A percentile compares a stretch with the other conserved stretches of the same genome.
Evolutionary conservation across 306 rosid genomes (phyloP).

Genomic region (Rubus idaeus): DNA sequence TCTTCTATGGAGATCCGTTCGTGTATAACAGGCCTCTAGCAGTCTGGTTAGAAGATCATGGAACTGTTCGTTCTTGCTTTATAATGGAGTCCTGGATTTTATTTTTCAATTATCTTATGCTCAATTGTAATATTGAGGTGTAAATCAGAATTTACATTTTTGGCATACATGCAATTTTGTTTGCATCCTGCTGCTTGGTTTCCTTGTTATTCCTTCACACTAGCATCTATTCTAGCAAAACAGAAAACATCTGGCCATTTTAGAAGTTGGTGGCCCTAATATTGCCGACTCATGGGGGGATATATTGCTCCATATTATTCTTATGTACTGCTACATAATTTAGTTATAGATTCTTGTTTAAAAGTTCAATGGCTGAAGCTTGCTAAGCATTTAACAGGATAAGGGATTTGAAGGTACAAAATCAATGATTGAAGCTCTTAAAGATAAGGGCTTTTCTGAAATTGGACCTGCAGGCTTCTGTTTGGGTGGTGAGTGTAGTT

Average conservation of each 20-base stretch:
- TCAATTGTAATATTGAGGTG: neutral
- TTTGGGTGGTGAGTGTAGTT: conserved; percentile 62
- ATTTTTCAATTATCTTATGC: neutral
- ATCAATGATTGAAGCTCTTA: conserved; percentile 48
- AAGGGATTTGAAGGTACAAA: conserved; percentile 56
- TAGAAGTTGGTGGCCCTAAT: neutral
- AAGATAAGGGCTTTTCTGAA: conserved; percentile 47
- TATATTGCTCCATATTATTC: no score
- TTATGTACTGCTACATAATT: neutral
- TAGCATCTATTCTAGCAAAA: neutral
- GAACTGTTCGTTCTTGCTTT: conserved; percentile 39
- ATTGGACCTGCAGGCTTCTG: conserved; percentile 70
- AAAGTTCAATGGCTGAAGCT: neutral
- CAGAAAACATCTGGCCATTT: neutral
- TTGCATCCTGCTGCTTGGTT: neutral
- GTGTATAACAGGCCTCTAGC: conserved; percentile 29
- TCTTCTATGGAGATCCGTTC: conserved; percentile 61
- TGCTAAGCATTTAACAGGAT: conserved; percentile 28
- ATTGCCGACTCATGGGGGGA: neutral
- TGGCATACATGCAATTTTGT: neutral
- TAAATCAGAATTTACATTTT: neutral
- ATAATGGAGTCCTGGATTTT: neutral
- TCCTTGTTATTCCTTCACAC: neutral
- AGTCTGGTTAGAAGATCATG: conserved; percentile 64
- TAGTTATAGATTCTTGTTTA: neutral